These are phyloP conservation scores for Trichoderma brevicompactum DNA, from an alignment of 2,329 filamentous ascomycete species.

Conservation along the genomic window DNA sequence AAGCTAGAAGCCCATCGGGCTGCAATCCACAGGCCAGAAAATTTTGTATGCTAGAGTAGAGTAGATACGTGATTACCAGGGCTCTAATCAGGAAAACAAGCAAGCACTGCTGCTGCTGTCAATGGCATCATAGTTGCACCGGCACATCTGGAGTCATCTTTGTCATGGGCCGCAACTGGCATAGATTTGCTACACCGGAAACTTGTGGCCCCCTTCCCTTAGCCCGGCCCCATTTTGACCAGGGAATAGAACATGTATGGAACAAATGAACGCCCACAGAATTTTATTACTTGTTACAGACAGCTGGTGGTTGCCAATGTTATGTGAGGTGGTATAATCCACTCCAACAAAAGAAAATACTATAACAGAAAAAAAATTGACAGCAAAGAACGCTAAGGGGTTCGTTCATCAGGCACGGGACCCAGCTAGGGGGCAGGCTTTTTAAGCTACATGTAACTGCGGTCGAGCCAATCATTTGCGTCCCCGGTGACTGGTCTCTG, in stretches of 20 bases:
- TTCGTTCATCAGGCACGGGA: background rate
- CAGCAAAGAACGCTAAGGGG: conserved; percentile 3
- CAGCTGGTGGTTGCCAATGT: too few species aligned
- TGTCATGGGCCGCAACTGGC: conserved; percentile 2
- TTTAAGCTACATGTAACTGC: conserved; percentile 1
- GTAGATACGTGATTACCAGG: too few species aligned
- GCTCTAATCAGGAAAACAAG: background rate
- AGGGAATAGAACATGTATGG: conserved; percentile 17
- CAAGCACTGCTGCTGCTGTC: background rate
- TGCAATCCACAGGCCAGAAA: too few species aligned
- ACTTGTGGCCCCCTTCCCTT: conserved; percentile 10
- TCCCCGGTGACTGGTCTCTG: conserved; percentile 37
- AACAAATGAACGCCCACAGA: conserved; percentile 10
- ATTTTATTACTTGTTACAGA: background rate
- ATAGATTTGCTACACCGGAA: conserved; percentile 12
- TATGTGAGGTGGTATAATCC: background rate
- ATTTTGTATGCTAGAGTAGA: too few species aligned
- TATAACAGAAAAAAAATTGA: background rate
- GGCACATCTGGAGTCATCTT: background rate
- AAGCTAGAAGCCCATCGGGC: background rate
- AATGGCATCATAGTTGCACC: background rate
- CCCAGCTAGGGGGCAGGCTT: conserved; percentile 19
- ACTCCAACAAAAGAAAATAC: background rate
- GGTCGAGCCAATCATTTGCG: conserved; percentile 36
- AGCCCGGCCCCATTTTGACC: background rate